Percentiles rank a stretch among this genome's conserved stretches.
Evolutionary conservation across 2,329 filamentous ascomycete species (phyloP).

Genomic region (Chrysoporthe deuterocubensis): DNA sequence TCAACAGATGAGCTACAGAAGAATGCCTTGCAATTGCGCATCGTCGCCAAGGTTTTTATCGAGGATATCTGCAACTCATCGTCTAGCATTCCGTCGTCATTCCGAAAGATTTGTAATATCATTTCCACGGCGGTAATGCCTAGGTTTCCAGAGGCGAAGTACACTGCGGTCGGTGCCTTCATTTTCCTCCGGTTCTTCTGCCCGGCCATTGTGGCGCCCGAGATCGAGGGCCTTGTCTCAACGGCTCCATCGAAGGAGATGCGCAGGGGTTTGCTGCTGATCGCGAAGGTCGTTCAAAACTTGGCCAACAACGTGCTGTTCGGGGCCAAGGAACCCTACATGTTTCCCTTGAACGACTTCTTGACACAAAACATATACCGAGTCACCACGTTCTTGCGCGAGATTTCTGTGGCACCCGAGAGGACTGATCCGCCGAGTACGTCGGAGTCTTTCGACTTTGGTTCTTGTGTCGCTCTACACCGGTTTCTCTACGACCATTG

Average conservation of each 20-base stretch:
- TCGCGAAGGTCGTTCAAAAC: slow-evolving; percentile 74
- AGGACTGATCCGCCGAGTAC: slow-evolving; percentile 45
- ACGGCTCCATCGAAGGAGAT: slow-evolving; percentile 68
- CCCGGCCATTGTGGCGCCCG: slow-evolving; percentile 72
- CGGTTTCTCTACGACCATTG: slow-evolving; percentile 73
- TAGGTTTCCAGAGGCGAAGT: slow-evolving; percentile 71
- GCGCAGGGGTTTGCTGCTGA: slow-evolving; percentile 68
- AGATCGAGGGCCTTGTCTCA: slow-evolving; percentile 67
- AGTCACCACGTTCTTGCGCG: slow-evolving; percentile 68
- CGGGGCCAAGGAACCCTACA: slow-evolving; percentile 73
- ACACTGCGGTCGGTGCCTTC: slow-evolving; percentile 72
- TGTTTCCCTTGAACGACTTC: slow-evolving; percentile 73
- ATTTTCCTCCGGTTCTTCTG: slow-evolving; percentile 75
- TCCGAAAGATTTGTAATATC: slow-evolving; percentile 70
- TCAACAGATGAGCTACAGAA: slow-evolving; percentile 67
- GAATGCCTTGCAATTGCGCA: slow-evolving; percentile 67
- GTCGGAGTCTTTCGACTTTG: slow-evolving; percentile 67
- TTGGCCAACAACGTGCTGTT: slow-evolving; percentile 74
- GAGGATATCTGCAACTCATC: slow-evolving; percentile 71
- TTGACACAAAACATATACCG: slow-evolving; percentile 69
- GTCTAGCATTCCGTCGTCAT: slow-evolving; percentile 63
- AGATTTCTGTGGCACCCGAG: slow-evolving; percentile 65
- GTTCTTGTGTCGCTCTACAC: slow-evolving; percentile 71
- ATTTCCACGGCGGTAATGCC: slow-evolving; percentile 67
- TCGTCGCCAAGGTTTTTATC: slow-evolving; percentile 72